These are phyloP conservation scores for Botrytis aclada DNA, from an alignment of 2,329 filamentous ascomycete genomes.

Conservation along the genomic window DNA sequence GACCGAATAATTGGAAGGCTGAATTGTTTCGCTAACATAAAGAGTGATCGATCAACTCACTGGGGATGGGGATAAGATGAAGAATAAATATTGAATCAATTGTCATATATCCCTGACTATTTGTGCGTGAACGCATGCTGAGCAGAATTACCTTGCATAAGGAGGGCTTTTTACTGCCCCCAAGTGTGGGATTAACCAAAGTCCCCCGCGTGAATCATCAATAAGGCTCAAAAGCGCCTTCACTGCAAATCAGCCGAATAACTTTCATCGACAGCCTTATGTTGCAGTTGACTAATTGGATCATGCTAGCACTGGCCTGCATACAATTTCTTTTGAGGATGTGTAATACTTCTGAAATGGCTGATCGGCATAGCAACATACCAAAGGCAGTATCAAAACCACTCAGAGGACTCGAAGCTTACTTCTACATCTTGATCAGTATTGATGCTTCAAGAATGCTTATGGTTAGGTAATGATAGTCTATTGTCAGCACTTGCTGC, in stretches of 20 bases:
- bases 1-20: no score
- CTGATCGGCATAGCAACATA: neutral
- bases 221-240: neutral
- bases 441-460: neutral
- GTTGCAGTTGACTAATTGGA: neutral
- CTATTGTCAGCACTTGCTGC: neutral
- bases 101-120: neutral
- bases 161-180: no score
- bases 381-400: neutral
- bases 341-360: neutral
- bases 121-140: neutral
- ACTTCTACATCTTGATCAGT: neutral
- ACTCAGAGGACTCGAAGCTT: neutral
- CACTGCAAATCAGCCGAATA: neutral
- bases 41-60: neutral
- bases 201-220: neutral
- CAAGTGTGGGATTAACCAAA: neutral
- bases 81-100: neutral
- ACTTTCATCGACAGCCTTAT: neutral
- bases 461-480: neutral
- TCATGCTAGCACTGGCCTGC: neutral
- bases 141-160: neutral
- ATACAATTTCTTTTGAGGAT: neutral
- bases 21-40: neutral
- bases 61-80: neutral